Percentiles rank a stretch among this genome's conserved stretches.
Conservation (phyloP, 2,329 filamentous ascomycete genomes). For the Phaeophleospora eucalypticola region DNA sequence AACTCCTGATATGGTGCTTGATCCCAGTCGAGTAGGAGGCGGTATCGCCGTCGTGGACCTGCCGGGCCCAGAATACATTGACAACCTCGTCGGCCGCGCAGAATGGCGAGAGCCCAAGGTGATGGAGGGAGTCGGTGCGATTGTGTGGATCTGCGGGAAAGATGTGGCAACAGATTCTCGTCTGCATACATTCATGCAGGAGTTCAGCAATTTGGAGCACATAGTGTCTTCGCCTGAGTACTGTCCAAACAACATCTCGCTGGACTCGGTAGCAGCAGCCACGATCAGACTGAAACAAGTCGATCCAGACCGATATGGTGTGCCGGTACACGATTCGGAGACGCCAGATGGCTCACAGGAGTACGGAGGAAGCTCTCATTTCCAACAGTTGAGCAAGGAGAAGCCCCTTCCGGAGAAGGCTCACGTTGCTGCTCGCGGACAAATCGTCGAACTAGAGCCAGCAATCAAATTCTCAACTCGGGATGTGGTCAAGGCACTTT, state of each 20-base stretch:
- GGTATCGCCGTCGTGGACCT: slow-evolving; percentile 80
- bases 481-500: slow-evolving; percentile 47
- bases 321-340: slow-evolving; percentile 63
- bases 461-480: slow-evolving; percentile 43
- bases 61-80: slow-evolving; percentile 65
- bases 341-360: slow-evolving; percentile 22
- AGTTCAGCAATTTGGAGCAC: slow-evolving; percentile 62
- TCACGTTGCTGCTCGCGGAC: slow-evolving; percentile 32
- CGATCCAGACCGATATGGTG: slow-evolving; percentile 67
- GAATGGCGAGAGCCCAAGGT: slow-evolving; percentile 67
- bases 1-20: slow-evolving; percentile 84
- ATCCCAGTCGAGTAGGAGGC: slow-evolving; percentile 59
- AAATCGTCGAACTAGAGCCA: slow-evolving; percentile 36
- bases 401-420: slow-evolving; percentile 23
- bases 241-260: slow-evolving; percentile 69
- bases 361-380: slow-evolving; percentile 12
- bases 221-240: slow-evolving; percentile 70
- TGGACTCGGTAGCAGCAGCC: slow-evolving; percentile 63
- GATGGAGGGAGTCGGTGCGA: slow-evolving; percentile 61
- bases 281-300: slow-evolving; percentile 67
- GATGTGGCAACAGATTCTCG: slow-evolving; percentile 60
- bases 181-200: slow-evolving; percentile 66
- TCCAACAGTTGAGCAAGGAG: slow-evolving; percentile 11
- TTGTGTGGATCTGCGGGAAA: slow-evolving; percentile 78
- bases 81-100: slow-evolving; percentile 61